Percentiles rank a stretch among this genome's conserved stretches.
These are phyloP conservation scores for Colletotrichum cereale DNA, from an alignment of 2,329 filamentous ascomycete genomes.

Conservation along the genomic window DNA sequence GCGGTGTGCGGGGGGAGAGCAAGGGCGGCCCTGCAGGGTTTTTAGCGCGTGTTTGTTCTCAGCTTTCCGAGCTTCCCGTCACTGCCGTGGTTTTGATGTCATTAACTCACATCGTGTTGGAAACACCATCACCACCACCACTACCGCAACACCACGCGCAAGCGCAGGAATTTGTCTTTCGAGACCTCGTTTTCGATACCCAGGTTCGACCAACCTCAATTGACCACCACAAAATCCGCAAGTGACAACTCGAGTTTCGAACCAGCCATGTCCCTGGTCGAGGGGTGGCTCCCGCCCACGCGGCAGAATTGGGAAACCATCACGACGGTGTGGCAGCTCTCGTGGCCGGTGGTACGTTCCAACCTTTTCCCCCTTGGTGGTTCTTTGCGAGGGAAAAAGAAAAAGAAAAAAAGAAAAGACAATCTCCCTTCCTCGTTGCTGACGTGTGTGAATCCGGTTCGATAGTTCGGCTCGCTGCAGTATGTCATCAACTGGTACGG, in stretches of 20 bases:
- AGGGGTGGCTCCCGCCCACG: conserved; percentile 69
- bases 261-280: conserved; percentile 59
- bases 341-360: conserved; percentile 63
- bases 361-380: neutral
- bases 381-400: too few species aligned
- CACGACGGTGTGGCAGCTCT: conserved; percentile 64
- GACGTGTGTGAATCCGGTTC: neutral
- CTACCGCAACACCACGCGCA: neutral
- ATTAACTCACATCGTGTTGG: conserved; percentile 7
- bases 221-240: too few species aligned
- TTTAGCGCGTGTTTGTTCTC: neutral
- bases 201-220: too few species aligned
- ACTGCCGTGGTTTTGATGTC: neutral
- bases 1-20: neutral
- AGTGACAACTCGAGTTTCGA: neutral
- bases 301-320: conserved; percentile 69
- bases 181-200: neutral
- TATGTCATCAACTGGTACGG: conserved; percentile 86
- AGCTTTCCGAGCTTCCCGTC: neutral
- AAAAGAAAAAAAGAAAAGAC: too few species aligned
- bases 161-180: too few species aligned
- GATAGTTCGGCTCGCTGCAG: conserved; percentile 78
- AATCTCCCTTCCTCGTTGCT: neutral
- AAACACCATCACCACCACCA: neutral
- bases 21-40: neutral